phyloP scores from a whole-genome alignment of 805 yeast species.

The Barnettozyma californica region DNA sequence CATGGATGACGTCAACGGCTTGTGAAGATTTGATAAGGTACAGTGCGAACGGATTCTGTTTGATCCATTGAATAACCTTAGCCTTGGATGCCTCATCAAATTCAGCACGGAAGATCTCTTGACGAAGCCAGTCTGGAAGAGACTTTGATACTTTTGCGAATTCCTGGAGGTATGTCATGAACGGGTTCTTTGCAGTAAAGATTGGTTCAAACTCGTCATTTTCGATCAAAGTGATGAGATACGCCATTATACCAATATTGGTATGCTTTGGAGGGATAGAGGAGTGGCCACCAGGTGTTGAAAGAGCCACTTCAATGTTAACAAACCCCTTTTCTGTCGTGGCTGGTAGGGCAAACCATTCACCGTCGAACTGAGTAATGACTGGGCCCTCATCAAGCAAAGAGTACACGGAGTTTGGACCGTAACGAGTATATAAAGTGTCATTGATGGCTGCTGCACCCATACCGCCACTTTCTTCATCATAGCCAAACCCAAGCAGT shows the following conservation, averaged over 20 bases:
- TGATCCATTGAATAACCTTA: constrained; percentile 27
- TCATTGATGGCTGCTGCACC: constrained; percentile 44
- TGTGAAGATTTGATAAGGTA: constrained; percentile 20
- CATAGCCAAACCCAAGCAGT: constrained; percentile 66
- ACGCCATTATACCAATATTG: constrained; percentile 66
- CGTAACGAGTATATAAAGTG: constrained; percentile 47
- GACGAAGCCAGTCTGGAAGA: constrained; percentile 24
- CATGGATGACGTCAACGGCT: constrained; percentile 37
- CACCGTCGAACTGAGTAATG: constrained; percentile 29
- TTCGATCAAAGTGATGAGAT: constrained; percentile 53
- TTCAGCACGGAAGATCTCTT: constrained; percentile 32
- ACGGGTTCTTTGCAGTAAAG: constrained; percentile 56
- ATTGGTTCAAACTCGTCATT: constrained; percentile 40
- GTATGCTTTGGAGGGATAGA: constrained; percentile 81
- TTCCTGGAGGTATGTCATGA: constrained; percentile 51
- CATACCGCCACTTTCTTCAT: constrained; percentile 50
- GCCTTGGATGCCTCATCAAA: constrained; percentile 32
- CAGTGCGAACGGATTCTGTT: constrained; percentile 7
- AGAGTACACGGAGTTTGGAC: constrained; percentile 52
- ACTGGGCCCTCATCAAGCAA: constrained; percentile 68
- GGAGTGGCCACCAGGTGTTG: constrained; percentile 74
- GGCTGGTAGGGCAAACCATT: constrained; percentile 42
- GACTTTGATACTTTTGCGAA: constrained; percentile 41
- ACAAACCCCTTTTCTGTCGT: constrained; percentile 41
- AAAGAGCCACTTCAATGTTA: constrained; percentile 38